Conservation (phyloP, 2,329 filamentous ascomycete species). For the Pseudogymnoascus sp. region DNA sequence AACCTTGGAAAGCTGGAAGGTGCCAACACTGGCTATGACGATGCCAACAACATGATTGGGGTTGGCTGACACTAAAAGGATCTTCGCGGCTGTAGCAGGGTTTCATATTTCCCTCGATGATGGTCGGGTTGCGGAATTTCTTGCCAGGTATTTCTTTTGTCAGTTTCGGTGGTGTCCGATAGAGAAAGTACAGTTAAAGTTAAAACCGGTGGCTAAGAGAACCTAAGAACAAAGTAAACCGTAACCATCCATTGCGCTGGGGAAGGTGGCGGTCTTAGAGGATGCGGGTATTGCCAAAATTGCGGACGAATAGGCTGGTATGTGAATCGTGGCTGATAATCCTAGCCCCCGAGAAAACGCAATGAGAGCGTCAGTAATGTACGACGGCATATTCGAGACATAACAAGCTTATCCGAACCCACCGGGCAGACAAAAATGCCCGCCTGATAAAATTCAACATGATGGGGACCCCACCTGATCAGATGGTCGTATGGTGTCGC, state of each 20-base stretch:
- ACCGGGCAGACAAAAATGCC: background rate
- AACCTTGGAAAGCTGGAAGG: background rate
- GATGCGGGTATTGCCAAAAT: background rate
- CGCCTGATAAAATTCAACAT: background rate
- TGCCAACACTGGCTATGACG: too few species aligned
- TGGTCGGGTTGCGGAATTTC: conserved; percentile 13
- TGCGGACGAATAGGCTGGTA: background rate
- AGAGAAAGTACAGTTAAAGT: background rate
- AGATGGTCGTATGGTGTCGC: background rate
- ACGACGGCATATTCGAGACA: background rate
- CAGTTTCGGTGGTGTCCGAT: background rate
- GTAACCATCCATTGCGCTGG: background rate
- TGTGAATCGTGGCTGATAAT: background rate
- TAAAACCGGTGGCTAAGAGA: background rate
- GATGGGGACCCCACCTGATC: background rate
- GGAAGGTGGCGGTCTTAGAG: background rate
- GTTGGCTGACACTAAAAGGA: too few species aligned
- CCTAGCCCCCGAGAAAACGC: background rate
- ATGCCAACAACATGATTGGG: too few species aligned
- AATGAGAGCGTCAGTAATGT: background rate
- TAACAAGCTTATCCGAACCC: background rate
- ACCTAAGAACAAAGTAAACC: background rate
- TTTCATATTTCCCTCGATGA: conserved; percentile 12
- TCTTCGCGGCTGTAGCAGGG: background rate
- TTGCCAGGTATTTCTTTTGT: background rate